Base-by-base conservation (phyloP, 208 protist genomes). In the Crithidia mellificae region DNA sequence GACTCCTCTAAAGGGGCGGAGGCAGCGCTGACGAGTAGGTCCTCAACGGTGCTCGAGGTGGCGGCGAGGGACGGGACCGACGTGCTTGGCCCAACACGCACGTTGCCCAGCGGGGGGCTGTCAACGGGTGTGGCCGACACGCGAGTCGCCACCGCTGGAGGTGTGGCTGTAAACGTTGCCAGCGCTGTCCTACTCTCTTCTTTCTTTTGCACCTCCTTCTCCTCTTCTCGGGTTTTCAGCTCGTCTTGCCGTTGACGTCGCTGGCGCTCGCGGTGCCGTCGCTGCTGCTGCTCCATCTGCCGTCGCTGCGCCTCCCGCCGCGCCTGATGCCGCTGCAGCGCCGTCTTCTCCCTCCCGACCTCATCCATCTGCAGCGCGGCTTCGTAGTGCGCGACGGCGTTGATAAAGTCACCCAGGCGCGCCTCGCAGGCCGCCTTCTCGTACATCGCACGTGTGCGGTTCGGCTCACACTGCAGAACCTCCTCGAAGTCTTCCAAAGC, bases 351-450 rank as follows among this genome's bases (percentile, higher is more conserved):
- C 39, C 27, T 69, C 12, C 59, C 66, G 15, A 76, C 58, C 63
- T 67, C 36, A 24, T 96, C 88, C 38, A 66, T 27, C 30, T 74
- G 50, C 36, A 96, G 68, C 14, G 90, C 93, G 4, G 68, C 49
- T 29, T 96, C 85, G 72, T 96, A 96, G 65, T 96, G 88, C 15
- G 66, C 62, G 20, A 96, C 91, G 36, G 93, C 87, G 3, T 47
- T 70, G 43, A 39, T 65, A 54, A 92, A 93, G 59, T 95, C 87
- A 12, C 88, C 84, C 15, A 83, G 80, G 8, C 56, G 52, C 34
- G 90, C 93, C 52, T 92, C 79, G 51, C 88, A 93, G 17, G 90
- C 81, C 6, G 84, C 93, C 24, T 78, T 65, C 56, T 84, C 79
- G 67, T 93, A 95, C 4, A 80, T 77, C 14, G 93, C 90, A 20